phyloP scores from a whole-genome alignment of 306 rosid genomes.

The Cicer cuneatum region DNA sequence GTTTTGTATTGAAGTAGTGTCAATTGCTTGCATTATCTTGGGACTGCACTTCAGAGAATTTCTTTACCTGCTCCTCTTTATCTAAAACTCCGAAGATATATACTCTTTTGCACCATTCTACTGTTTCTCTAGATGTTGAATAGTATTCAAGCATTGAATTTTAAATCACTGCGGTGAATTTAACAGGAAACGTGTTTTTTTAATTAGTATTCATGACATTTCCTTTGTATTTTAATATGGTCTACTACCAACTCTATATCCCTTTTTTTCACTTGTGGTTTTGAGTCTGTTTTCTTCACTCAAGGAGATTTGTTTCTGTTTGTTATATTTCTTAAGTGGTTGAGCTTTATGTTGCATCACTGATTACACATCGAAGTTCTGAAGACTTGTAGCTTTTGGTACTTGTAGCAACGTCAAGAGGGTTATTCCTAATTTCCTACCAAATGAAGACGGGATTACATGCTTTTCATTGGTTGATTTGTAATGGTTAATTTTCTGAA shows the following conservation, averaged over 20 bases:
- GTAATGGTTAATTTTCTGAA: slow-evolving; percentile 28
- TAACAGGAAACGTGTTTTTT: background rate
- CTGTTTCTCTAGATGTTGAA: slow-evolving; percentile 1
- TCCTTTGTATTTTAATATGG: background rate
- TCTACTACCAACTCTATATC: no score
- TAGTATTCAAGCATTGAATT: background rate
- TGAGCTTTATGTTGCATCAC: slow-evolving; percentile 22
- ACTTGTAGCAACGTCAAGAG: background rate
- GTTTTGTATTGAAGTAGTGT: background rate
- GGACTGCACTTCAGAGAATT: background rate
- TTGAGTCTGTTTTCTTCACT: slow-evolving; percentile 1
- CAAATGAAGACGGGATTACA: background rate
- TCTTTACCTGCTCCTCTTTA: background rate
- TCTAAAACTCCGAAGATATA: background rate
- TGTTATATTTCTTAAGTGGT: background rate
- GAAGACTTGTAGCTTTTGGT: slow-evolving; percentile 19
- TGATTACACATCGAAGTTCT: background rate
- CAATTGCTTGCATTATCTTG: background rate
- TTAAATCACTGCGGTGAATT: background rate
- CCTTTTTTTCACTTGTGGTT: background rate
- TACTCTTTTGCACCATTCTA: background rate
- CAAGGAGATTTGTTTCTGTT: background rate
- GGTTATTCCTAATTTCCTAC: background rate
- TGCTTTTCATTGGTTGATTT: slow-evolving; percentile 34
- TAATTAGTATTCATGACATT: background rate